Conservation (phyloP, 1,284 basidiomycete species). For the Ganoderma boninense region DNA sequence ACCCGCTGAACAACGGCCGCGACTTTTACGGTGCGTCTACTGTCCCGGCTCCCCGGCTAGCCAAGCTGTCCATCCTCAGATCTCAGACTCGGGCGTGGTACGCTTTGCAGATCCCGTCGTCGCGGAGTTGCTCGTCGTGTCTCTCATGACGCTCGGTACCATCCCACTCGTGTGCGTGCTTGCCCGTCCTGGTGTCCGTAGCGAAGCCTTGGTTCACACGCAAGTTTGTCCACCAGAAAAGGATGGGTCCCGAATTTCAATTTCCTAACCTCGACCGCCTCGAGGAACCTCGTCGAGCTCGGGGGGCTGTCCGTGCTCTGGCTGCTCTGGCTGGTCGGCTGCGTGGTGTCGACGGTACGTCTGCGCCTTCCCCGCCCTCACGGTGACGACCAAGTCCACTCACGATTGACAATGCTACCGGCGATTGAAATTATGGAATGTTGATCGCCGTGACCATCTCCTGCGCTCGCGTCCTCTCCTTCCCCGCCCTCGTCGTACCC, state of each 20-base stretch:
- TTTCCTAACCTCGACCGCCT: conserved; percentile 31
- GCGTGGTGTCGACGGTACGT: conserved; percentile 65
- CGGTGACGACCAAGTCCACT: background rate
- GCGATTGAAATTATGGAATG: too few species aligned
- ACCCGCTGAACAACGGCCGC: conserved; percentile 65
- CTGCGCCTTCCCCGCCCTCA: conserved; percentile 32
- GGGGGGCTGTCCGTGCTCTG: conserved; percentile 65
- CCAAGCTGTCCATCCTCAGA: background rate
- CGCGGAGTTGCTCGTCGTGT: conserved; percentile 67
- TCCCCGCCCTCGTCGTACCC: background rate
- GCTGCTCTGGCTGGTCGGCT: conserved; percentile 73
- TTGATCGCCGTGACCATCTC: background rate
- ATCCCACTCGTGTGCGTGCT: conserved; percentile 62
- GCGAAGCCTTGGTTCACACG: conserved; percentile 54
- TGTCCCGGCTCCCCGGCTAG: background rate
- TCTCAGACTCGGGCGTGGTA: background rate
- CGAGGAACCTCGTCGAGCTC: conserved; percentile 52
- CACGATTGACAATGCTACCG: background rate
- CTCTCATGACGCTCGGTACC: conserved; percentile 66
- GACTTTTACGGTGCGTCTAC: conserved; percentile 63
- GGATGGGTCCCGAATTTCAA: conserved; percentile 19
- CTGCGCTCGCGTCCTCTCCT: background rate
- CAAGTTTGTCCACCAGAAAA: conserved; percentile 31
- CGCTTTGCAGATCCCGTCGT: conserved; percentile 64
- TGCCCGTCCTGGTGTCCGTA: background rate